Evolutionary conservation across 2,329 filamentous ascomycete genomes (phyloP).

Genomic region (Calonectria pseudoturangicola): DNA sequence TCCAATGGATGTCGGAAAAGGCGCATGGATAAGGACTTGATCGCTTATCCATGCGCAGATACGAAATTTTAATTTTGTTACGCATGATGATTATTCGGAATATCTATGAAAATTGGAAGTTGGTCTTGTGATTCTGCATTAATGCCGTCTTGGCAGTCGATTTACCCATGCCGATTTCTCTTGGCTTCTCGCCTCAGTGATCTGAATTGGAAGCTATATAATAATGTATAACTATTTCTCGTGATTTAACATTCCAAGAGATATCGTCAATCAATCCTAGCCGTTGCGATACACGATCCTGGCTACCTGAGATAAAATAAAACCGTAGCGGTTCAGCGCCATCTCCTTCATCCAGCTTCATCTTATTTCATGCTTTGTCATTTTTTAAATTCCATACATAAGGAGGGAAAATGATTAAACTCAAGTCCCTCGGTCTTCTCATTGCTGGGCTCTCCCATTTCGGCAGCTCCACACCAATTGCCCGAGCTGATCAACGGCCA

Average conservation of each 20-base stretch:
- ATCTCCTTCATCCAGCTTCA: not conserved
- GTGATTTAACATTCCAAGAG: not conserved
- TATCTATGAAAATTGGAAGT: not conserved
- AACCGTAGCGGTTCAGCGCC: too few species aligned
- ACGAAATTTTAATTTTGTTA: constrained; percentile 27
- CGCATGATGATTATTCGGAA: constrained; percentile 3
- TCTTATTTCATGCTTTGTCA: too few species aligned
- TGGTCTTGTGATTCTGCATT: constrained; percentile 10
- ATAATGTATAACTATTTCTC: not conserved
- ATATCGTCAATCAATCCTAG: not conserved
- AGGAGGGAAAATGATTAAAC: not conserved
- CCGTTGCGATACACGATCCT: not conserved
- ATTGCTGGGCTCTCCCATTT: not conserved
- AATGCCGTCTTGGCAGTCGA: constrained; percentile 5
- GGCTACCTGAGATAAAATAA: not conserved
- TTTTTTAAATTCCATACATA: not conserved
- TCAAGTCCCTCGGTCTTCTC: not conserved
- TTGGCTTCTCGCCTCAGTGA: not conserved
- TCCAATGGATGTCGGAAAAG: not conserved
- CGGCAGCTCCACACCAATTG: not conserved
- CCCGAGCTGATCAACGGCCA: not conserved
- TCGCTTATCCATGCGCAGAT: constrained; percentile 18
- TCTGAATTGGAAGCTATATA: not conserved
- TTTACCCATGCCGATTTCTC: not conserved
- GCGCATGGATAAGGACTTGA: not conserved